phyloP scores from a whole-genome alignment of 228 moss, liverwort and hornwort species.

The Sphagnum fallax region DNA sequence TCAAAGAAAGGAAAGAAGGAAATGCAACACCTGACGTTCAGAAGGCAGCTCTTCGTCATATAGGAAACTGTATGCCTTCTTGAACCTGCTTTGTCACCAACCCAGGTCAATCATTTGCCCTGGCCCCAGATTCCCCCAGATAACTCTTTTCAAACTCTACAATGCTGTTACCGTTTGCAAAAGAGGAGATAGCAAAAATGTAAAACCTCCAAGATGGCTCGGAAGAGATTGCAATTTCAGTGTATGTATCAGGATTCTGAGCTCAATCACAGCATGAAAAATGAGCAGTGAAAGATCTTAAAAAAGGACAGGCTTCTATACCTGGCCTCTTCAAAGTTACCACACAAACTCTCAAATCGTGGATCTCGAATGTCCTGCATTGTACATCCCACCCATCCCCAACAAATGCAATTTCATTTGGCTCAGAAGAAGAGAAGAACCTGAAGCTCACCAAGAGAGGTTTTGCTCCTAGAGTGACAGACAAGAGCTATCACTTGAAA shows the following conservation, averaged over 20 bases:
- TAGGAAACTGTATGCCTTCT: constrained; percentile 82
- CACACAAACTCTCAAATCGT: constrained; percentile 87
- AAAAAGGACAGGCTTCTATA: neutral
- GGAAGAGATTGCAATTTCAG: too few relatives aligned
- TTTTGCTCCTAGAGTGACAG: neutral
- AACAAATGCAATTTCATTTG: too few relatives aligned
- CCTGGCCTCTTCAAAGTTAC: constrained; percentile 79
- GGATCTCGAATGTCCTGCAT: constrained; percentile 84
- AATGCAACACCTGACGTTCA: constrained; percentile 68
- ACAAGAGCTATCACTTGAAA: neutral
- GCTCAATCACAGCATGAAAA: too few relatives aligned
- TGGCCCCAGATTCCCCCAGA: neutral
- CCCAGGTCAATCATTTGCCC: neutral
- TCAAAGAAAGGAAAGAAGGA: too few relatives aligned
- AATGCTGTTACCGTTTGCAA: too few relatives aligned
- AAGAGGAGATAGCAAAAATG: too few relatives aligned
- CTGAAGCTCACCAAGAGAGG: too few relatives aligned
- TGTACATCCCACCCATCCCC: neutral
- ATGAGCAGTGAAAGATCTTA: neutral
- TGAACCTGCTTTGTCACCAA: constrained; percentile 47
- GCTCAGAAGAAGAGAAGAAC: too few relatives aligned
- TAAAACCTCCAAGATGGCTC: too few relatives aligned
- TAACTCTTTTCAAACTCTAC: too few relatives aligned
- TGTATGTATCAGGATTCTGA: too few relatives aligned
- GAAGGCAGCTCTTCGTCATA: constrained; percentile 90